phyloP scores from a whole-genome alignment of 768 basidiomycete species.

The Lactarius pseudohatsudake region DNA sequence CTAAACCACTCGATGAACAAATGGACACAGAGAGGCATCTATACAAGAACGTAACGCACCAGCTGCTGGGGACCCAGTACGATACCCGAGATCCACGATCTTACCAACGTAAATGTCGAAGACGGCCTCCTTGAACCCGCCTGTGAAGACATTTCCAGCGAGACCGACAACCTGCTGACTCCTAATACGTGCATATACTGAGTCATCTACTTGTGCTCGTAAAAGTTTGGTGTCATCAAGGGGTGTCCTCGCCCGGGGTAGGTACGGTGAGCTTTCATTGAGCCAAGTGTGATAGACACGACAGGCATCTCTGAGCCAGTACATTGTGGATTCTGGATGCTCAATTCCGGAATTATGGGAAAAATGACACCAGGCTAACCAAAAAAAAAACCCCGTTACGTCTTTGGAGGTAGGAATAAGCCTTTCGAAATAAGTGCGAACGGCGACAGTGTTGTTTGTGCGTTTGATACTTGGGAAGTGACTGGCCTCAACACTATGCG shows the following conservation, averaged over 20 bases:
- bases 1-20: background rate
- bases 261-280: slow-evolving; percentile 9
- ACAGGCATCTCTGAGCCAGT: slow-evolving; percentile 21
- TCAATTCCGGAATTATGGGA: background rate
- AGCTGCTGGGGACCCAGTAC: slow-evolving; percentile 16
- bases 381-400: background rate
- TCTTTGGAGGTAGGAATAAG: slow-evolving; percentile 7
- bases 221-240: slow-evolving; percentile 3
- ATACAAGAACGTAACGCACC: background rate
- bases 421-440: background rate
- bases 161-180: slow-evolving; percentile 22
- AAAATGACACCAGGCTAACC: slow-evolving; percentile 8
- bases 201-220: slow-evolving; percentile 18
- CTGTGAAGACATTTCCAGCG: slow-evolving; percentile 20
- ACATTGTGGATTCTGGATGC: slow-evolving; percentile 5
- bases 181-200: slow-evolving; percentile 13
- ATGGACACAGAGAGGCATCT: background rate
- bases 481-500: background rate
- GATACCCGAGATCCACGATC: background rate
- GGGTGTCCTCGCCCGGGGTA: background rate
- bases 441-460: slow-evolving; percentile 2
- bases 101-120: slow-evolving; percentile 13
- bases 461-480: background rate
- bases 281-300: slow-evolving; percentile 21
- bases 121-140: slow-evolving; percentile 16